Conservation (phyloP, 176 grass and related monocot genomes). For the Pharus latifolius region DNA sequence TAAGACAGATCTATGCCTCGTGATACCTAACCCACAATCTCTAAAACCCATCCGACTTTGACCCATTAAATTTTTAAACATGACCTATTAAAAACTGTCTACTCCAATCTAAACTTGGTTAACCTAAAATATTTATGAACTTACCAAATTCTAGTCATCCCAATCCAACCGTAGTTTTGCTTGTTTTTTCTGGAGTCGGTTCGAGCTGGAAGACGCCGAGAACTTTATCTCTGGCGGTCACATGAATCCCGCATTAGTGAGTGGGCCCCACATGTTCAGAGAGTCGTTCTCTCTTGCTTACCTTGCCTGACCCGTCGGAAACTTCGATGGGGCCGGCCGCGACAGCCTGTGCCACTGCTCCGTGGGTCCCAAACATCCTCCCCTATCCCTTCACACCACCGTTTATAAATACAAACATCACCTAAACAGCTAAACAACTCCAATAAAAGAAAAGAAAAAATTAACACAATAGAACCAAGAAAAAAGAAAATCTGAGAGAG, state of each 20-base stretch:
- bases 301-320: neutral
- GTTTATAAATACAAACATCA: conserved; percentile 18
- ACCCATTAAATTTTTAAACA: too few relatives aligned
- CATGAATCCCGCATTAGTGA: neutral
- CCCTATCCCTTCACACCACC: neutral
- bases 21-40: too few relatives aligned
- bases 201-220: too few relatives aligned
- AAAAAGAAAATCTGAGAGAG: conserved; percentile 3
- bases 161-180: too few relatives aligned
- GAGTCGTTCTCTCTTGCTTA: conserved; percentile 1
- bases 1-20: too few relatives aligned
- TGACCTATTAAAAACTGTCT: too few relatives aligned
- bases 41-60: too few relatives aligned
- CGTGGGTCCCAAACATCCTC: neutral
- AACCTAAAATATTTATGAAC: too few relatives aligned
- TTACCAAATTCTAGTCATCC: too few relatives aligned
- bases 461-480: conserved; percentile 3
- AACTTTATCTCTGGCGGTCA: too few relatives aligned
- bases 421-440: neutral
- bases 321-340: neutral
- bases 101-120: too few relatives aligned
- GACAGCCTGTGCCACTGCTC: conserved; percentile 21
- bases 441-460: neutral
- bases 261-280: neutral
- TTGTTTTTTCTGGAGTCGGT: too few relatives aligned